A percentile compares a stretch with the other conserved stretches of the same genome.
Evolutionary conservation across 495 filamentous ascomycete genomes (phyloP).

Genomic region (Haplographium delicatum): DNA sequence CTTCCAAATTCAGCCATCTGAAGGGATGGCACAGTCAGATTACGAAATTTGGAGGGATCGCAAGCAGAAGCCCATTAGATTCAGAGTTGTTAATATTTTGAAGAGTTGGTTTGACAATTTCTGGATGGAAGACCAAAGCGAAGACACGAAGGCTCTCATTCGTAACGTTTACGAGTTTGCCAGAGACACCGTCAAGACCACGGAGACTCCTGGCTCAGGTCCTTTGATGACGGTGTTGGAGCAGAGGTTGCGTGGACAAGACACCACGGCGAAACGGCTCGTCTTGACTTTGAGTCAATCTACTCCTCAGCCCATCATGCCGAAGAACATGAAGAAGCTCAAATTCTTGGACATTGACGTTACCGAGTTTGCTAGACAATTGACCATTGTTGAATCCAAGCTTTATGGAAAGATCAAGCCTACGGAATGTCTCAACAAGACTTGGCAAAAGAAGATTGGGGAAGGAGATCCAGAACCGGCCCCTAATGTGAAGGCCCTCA

Average conservation of each 20-base stretch:
- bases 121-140: conserved; percentile 93
- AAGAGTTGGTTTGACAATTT: conserved; percentile 98
- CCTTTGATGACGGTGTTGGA: conserved; percentile 80
- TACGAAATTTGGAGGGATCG: conserved; percentile 85
- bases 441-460: conserved; percentile 89
- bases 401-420: conserved; percentile 94
- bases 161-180: conserved; percentile 86
- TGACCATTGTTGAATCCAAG: conserved; percentile 94
- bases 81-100: conserved; percentile 93
- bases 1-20: conserved; percentile 90
- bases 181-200: conserved; percentile 84
- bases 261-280: conserved; percentile 78
- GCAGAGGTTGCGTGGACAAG: conserved; percentile 79
- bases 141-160: conserved; percentile 76
- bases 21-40: conserved; percentile 66
- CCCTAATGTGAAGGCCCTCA: conserved; percentile 89
- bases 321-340: conserved; percentile 99
- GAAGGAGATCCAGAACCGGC: conserved; percentile 84
- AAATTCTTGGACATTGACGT: conserved; percentile 98
- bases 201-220: conserved; percentile 80
- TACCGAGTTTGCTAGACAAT: conserved; percentile 89
- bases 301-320: conserved; percentile 82
- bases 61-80: conserved; percentile 92
- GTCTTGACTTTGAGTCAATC: conserved; percentile 77
- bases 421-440: conserved; percentile 95